These are phyloP conservation scores for Taiwanofungus camphoratus DNA, from an alignment of 1,284 basidiomycete species.

Conservation along the genomic window DNA sequence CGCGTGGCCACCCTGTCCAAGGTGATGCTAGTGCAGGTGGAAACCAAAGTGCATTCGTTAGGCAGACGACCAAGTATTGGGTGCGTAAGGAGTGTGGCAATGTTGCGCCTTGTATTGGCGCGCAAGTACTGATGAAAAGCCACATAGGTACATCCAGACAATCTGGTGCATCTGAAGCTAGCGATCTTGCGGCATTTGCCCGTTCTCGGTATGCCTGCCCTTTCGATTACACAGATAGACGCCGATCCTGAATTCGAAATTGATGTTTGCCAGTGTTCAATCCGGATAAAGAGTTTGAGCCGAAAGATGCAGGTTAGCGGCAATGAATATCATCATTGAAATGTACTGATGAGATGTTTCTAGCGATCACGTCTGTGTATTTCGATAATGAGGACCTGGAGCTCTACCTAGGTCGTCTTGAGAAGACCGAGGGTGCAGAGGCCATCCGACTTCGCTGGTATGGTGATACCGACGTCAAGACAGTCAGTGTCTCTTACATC, in stretches of 20 bases:
- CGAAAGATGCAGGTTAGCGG: slow-evolving; percentile 74
- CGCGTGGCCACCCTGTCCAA: slow-evolving; percentile 89
- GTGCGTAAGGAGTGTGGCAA: slow-evolving; percentile 37
- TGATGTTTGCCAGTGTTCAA: slow-evolving; percentile 72
- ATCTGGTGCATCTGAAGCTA: slow-evolving; percentile 94
- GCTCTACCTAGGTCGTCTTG: slow-evolving; percentile 94
- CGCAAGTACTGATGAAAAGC: background rate
- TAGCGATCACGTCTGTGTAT: slow-evolving; percentile 85
- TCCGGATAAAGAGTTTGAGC: slow-evolving; percentile 89
- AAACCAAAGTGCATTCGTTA: slow-evolving; percentile 92
- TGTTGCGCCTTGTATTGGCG: background rate
- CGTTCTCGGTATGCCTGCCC: slow-evolving; percentile 64
- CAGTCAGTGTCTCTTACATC: slow-evolving; percentile 36
- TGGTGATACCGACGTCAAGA: slow-evolving; percentile 84
- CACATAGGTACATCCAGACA: slow-evolving; percentile 81
- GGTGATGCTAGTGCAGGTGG: slow-evolving; percentile 95
- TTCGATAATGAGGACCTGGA: slow-evolving; percentile 96
- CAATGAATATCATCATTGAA: background rate
- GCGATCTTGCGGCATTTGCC: slow-evolving; percentile 92
- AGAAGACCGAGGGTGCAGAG: slow-evolving; percentile 98
- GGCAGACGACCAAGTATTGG: slow-evolving; percentile 99
- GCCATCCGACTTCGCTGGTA: slow-evolving; percentile 97
- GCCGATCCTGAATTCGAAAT: background rate
- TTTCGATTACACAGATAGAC: background rate
- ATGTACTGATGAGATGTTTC: background rate